phyloP scores from a whole-genome alignment of 805 yeast species.

The Diddensiella caesifluorescens region DNA sequence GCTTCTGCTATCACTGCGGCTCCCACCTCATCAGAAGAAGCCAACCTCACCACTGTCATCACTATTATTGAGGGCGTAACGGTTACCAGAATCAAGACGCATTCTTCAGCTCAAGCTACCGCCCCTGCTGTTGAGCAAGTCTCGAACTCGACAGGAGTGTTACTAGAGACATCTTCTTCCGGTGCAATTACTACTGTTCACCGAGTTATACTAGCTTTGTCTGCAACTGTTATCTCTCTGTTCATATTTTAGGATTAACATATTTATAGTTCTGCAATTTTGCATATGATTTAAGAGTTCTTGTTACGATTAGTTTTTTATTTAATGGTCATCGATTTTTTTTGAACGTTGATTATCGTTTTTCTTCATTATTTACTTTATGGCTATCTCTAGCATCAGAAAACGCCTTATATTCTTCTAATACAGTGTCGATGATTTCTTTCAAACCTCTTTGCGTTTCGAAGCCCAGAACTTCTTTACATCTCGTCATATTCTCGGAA shows the following conservation, averaged over 20 bases:
- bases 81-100: not conserved
- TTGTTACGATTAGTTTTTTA: no score
- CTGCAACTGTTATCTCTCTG: not conserved
- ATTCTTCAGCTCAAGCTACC: not conserved
- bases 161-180: not conserved
- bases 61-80: not conserved
- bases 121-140: conserved; percentile 1
- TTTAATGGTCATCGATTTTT: no score
- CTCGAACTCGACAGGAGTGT: not conserved
- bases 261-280: no score
- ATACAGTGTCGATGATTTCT: conserved; percentile 22
- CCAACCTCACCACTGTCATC: not conserved
- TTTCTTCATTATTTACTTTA: no score
- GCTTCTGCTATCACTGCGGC: not conserved
- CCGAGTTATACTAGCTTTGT: not conserved
- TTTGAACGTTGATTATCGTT: no score
- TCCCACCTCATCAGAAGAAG: not conserved
- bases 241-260: not conserved
- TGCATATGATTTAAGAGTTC: no score
- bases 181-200: conserved; percentile 1
- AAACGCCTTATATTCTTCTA: conserved; percentile 20
- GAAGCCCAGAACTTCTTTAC: conserved; percentile 19
- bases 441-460: conserved; percentile 21
- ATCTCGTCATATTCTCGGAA: conserved; percentile 15
- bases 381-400: no score